A percentile compares a stretch with the other conserved stretches of the same genome.
phyloP scores from a whole-genome alignment of 148 eudicot genomes.

The Rhododendron williamsianum region DNA sequence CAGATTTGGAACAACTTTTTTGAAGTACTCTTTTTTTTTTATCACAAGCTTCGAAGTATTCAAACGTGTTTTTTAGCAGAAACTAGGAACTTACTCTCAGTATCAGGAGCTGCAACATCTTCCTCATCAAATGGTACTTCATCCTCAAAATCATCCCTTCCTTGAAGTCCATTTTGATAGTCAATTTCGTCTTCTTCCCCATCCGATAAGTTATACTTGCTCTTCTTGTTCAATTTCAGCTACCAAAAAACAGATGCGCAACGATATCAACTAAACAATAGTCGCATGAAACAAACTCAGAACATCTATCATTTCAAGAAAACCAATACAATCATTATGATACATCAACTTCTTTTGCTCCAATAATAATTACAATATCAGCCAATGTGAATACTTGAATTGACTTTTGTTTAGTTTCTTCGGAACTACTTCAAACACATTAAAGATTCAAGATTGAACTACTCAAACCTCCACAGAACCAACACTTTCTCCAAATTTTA shows the following conservation, averaged over 20 bases:
- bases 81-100: constrained; percentile 30
- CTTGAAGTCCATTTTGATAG: constrained; percentile 27
- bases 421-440: not conserved
- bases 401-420: not conserved
- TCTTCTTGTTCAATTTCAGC: constrained; percentile 64
- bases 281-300: not conserved
- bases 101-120: constrained; percentile 28
- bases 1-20: not conserved
- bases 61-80: not conserved
- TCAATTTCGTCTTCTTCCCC: constrained; percentile 88
- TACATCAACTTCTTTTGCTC: not conserved
- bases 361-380: not conserved
- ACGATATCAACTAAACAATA: not conserved
- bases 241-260: constrained; percentile 18
- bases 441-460: not conserved
- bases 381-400: not conserved
- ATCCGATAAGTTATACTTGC: constrained; percentile 77
- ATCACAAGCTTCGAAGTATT: not conserved
- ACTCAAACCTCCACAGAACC: not conserved
- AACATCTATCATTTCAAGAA: not conserved
- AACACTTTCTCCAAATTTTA: constrained; percentile 13
- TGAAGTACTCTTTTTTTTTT: not conserved
- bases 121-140: constrained; percentile 59
- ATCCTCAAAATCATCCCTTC: constrained; percentile 78
- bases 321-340: not conserved